Percentiles rank a stretch among this genome's conserved stretches.
Conservation (phyloP, 2,329 filamentous ascomycete species). For the Parafenestella ontariensis region DNA sequence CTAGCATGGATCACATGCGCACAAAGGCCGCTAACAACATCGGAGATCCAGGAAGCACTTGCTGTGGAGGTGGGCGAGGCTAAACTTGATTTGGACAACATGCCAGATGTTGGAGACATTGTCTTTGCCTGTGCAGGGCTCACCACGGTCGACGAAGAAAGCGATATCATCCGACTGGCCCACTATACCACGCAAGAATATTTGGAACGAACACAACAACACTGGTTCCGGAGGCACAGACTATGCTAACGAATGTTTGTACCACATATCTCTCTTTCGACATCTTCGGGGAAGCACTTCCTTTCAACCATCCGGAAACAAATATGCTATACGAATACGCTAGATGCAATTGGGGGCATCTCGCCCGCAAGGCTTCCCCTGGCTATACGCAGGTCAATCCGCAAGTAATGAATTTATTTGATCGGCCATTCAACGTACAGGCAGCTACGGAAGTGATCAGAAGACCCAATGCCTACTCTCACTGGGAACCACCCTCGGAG, state of each 20-base stretch:
- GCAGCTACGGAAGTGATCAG: too few relatives aligned
- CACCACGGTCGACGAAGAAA: conserved; percentile 38
- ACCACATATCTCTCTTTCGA: conserved; percentile 42
- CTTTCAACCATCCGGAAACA: not conserved
- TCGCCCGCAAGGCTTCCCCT: not conserved
- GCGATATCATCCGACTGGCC: conserved; percentile 33
- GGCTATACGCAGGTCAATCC: not conserved
- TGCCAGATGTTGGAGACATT: conserved; percentile 19
- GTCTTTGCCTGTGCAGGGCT: conserved; percentile 38
- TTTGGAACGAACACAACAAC: conserved; percentile 32
- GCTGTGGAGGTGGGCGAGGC: conserved; percentile 10
- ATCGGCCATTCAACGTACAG: not conserved
- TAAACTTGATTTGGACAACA: conserved; percentile 15
- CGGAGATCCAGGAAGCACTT: conserved; percentile 19
- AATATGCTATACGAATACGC: not conserved
- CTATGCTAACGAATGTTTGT: conserved; percentile 30
- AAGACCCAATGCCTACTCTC: not conserved
- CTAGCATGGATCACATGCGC: conserved; percentile 26
- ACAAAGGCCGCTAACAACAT: conserved; percentile 14
- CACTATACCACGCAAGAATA: conserved; percentile 41
- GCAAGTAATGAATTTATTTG: not conserved
- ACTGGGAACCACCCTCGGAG: too few relatives aligned
- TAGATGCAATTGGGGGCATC: not conserved
- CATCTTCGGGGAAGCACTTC: not conserved
- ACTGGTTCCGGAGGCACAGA: conserved; percentile 27